Evolutionary conservation across 2,329 filamentous ascomycete species (phyloP).

Genomic region (Grosmannia clavigera): DNA sequence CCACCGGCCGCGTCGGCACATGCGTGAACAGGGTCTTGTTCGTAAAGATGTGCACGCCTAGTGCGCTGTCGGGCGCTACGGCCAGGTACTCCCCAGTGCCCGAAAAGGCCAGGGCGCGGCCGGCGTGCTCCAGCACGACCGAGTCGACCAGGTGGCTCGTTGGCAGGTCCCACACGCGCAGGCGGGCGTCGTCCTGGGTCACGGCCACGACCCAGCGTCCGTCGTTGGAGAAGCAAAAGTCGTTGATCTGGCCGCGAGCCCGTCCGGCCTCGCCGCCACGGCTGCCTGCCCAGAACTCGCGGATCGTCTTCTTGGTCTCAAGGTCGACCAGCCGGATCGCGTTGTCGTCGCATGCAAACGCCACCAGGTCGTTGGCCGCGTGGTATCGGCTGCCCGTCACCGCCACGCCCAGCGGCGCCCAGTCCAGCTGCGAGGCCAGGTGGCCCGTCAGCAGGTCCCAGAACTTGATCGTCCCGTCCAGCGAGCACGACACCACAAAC

Average conservation of each 20-base stretch:
- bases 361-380: conserved; percentile 69
- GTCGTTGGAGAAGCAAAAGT: conserved; percentile 83
- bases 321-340: conserved; percentile 83
- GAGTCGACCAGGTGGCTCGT: conserved; percentile 93
- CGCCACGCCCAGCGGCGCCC: conserved; percentile 57
- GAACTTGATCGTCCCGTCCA: conserved; percentile 92
- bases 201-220: conserved; percentile 88
- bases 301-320: conserved; percentile 78
- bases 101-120: conserved; percentile 79
- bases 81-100: conserved; percentile 88
- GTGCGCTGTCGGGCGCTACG: conserved; percentile 65
- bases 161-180: conserved; percentile 89
- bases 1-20: conserved; percentile 73
- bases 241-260: conserved; percentile 42
- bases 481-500: conserved; percentile 69
- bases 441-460: conserved; percentile 88
- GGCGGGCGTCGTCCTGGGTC: conserved; percentile 64
- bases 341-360: conserved; percentile 78
- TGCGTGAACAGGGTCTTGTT: conserved; percentile 87
- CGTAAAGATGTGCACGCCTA: conserved; percentile 92
- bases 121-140: conserved; percentile 66
- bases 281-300: conserved; percentile 79
- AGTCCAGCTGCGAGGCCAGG: conserved; percentile 69
- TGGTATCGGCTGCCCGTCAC: conserved; percentile 73
- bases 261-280: conserved; percentile 24